Evolutionary conservation across 2,329 filamentous ascomycete species (phyloP).

Genomic region (Phialophora chinensis): DNA sequence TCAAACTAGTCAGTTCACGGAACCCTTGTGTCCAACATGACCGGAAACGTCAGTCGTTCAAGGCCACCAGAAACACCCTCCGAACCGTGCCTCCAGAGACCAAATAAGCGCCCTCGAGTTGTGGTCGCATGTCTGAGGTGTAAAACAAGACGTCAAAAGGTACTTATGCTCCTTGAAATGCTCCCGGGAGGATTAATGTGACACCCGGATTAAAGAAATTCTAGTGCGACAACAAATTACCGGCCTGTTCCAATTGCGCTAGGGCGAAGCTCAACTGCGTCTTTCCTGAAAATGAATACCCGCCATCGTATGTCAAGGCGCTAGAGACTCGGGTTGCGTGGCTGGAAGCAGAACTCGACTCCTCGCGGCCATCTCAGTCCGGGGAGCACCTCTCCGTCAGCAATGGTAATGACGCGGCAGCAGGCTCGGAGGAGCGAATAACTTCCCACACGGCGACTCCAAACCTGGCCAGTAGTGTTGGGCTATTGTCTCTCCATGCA

Average conservation of each 20-base stretch:
- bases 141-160: constrained; percentile 26
- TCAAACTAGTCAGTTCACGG: background rate
- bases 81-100: constrained; percentile 15
- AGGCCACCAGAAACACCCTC: background rate
- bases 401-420: background rate
- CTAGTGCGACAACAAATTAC: constrained; percentile 25
- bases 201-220: background rate
- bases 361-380: background rate
- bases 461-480: constrained; percentile 21
- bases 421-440: background rate
- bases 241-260: constrained; percentile 27
- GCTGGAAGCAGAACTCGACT: constrained; percentile 21
- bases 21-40: background rate
- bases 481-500: constrained; percentile 21
- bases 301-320: constrained; percentile 26
- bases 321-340: constrained; percentile 17
- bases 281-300: constrained; percentile 23
- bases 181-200: background rate
- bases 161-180: background rate
- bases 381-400: constrained; percentile 1
- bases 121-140: constrained; percentile 25
- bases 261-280: constrained; percentile 17
- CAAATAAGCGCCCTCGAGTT: constrained; percentile 22
- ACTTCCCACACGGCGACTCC: constrained; percentile 7
- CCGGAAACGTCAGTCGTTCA: background rate